A percentile compares a stretch with the other conserved stretches of the same genome.
These are phyloP conservation scores for Chlamydomonas urium DNA, from an alignment of 139 green algal genomes.

Conservation along the genomic window DNA sequence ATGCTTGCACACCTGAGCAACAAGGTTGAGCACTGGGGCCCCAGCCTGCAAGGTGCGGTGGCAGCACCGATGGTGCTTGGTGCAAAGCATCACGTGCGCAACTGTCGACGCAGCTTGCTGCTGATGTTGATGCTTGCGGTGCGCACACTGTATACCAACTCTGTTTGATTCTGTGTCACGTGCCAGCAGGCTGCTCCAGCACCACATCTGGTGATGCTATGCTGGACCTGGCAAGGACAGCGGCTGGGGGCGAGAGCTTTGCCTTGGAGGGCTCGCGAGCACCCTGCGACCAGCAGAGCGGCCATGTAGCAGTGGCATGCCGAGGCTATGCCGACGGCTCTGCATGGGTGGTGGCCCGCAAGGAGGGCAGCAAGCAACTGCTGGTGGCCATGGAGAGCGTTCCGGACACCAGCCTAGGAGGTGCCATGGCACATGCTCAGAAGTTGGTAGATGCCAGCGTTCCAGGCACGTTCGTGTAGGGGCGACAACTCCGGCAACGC, in stretches of 20 bases:
- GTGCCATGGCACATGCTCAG: background rate
- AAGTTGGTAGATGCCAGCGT: background rate
- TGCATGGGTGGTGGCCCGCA: background rate
- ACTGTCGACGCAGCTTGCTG: background rate
- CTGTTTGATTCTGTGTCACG: too few relatives aligned
- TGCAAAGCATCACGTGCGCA: too few relatives aligned
- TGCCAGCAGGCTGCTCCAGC: too few relatives aligned
- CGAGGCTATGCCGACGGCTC: slow-evolving; percentile 1
- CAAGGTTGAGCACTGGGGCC: slow-evolving; percentile 2
- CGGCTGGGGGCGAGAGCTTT: too few relatives aligned
- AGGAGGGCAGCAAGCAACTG: background rate
- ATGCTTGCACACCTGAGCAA: slow-evolving; percentile 5
- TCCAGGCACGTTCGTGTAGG: slow-evolving; percentile 1
- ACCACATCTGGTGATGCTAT: too few relatives aligned
- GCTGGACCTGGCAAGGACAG: too few relatives aligned
- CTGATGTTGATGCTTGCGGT: background rate
- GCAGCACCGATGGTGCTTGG: too few relatives aligned
- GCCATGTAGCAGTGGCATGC: background rate
- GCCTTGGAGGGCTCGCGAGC: too few relatives aligned
- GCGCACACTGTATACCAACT: too few relatives aligned
- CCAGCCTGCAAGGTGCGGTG: background rate
- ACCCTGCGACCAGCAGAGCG: too few relatives aligned
- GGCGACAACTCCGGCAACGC: too few relatives aligned
- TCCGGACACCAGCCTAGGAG: background rate
- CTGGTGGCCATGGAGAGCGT: slow-evolving; percentile 10